phyloP scores from a whole-genome alignment of 352 stramenopile genomes.

The Globisporangium perplexum region DNA sequence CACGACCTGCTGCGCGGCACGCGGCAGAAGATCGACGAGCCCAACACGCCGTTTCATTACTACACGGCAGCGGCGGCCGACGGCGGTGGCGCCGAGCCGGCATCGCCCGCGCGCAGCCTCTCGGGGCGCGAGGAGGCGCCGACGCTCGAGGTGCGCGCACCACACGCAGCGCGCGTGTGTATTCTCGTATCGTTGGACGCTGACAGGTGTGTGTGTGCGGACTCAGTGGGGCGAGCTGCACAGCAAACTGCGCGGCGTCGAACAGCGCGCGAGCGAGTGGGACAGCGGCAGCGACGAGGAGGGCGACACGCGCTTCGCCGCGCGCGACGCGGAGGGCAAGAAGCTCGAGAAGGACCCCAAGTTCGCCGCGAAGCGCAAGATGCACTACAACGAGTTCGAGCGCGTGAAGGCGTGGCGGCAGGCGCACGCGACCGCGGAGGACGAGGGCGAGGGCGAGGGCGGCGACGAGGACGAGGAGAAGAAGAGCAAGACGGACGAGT shows the following conservation, averaged over 20 bases:
- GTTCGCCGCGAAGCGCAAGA: conserved; percentile 72
- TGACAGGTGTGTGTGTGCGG: neutral
- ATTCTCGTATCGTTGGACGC: neutral
- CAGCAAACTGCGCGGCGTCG: conserved; percentile 49
- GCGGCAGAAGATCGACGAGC: conserved; percentile 93
- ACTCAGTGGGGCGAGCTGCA: conserved; percentile 64
- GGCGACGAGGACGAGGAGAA: neutral
- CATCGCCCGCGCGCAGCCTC: conserved; percentile 44
- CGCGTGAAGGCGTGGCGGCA: conserved; percentile 61
- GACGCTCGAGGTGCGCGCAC: conserved; percentile 32
- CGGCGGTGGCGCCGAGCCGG: conserved; percentile 9
- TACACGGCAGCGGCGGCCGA: conserved; percentile 30
- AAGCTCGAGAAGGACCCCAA: conserved; percentile 61
- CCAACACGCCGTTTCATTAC: conserved; percentile 89
- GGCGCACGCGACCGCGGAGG: conserved; percentile 22
- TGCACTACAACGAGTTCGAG: conserved; percentile 84
- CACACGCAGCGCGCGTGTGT: too few relatives aligned
- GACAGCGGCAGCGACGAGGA: conserved; percentile 51
- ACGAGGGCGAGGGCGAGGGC: conserved; percentile 2
- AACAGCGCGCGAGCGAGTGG: conserved; percentile 48
- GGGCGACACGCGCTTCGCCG: conserved; percentile 20
- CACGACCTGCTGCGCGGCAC: conserved; percentile 90
- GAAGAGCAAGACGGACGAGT: conserved; percentile 1
- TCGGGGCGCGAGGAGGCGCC: conserved; percentile 37
- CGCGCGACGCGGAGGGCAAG: conserved; percentile 47